Evolutionary conservation across 2,329 filamentous ascomycete genomes (phyloP), one percentile per base, ranked within the genome.

Genomic region (Cladosporium cucumerinum): DNA sequence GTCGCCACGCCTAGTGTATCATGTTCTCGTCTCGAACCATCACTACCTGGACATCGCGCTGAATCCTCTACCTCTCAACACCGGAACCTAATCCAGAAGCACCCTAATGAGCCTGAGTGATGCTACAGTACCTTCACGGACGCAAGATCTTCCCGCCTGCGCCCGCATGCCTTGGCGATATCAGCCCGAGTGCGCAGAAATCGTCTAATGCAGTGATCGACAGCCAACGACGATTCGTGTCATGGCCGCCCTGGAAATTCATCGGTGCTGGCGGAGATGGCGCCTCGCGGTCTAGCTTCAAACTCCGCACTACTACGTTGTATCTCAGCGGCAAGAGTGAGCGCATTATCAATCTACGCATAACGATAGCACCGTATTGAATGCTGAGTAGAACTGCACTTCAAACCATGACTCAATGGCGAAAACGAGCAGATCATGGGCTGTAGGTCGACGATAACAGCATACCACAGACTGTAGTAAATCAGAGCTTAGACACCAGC

Each of bases 141-240:
- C n/a, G 18, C 28, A 25, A 26, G 32, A 36, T 30, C 34, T 21
- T 12, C 34, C 49, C 49, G 60, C 59, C 26, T 61, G 34, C 46
- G 30, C 30, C 59, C 59, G 59, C 28, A 32, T 18, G 5, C 49
- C 60, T 62, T 62, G 60, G 60, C 60, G 60, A 55, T 55, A 55
- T 55, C 34, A 28, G 25, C 49, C 60, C 43, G 58, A 46, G 43
- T 49, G 43, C 43, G 32, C 21, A 28, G 32, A 36, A 25, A 61
- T 5, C 6, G 21, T 18, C 18, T 14, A 51, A 51, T 25, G 10
- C 58, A 51, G 10, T 25, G 58, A 61, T 61, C 58, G 58, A 61
- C 58, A 61, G 30, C 10, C 21, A 36, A 46, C n/a, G 8, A 21
- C 55, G 55, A 58, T 25, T 58, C 55, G 30, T 46, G 55, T 7